Evolutionary conservation across 2,329 filamentous ascomycete genomes (phyloP).

Genomic region (Fusarium marasasianum): DNA sequence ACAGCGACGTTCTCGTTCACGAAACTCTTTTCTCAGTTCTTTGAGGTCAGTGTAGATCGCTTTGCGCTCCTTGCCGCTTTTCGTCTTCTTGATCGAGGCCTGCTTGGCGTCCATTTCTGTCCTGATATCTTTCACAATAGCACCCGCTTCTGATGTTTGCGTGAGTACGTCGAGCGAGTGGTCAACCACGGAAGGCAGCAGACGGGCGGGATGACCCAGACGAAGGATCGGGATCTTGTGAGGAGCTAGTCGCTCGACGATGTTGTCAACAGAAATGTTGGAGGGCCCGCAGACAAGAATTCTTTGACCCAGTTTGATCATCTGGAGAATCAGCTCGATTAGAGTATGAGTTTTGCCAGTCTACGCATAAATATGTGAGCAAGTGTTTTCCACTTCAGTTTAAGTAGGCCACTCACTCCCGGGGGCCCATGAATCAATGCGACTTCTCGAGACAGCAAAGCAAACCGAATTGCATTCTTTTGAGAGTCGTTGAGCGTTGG

Average conservation of each 20-base stretch:
- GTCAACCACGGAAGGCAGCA: constrained; percentile 86
- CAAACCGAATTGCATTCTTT: constrained; percentile 80
- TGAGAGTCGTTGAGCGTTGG: constrained; percentile 71
- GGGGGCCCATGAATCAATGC: constrained; percentile 94
- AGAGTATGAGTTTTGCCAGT: constrained; percentile 98
- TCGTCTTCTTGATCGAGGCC: constrained; percentile 86
- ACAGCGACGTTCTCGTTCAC: constrained; percentile 83
- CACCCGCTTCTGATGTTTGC: constrained; percentile 87
- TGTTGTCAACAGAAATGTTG: constrained; percentile 98
- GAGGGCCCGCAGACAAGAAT: constrained; percentile 95
- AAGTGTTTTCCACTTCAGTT: neutral
- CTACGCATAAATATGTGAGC: constrained; percentile 45
- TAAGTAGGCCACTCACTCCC: constrained; percentile 62
- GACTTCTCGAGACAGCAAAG: constrained; percentile 81
- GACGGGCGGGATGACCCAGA: constrained; percentile 89
- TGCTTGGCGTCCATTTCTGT: constrained; percentile 94
- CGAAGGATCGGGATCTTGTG: constrained; percentile 89
- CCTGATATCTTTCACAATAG: constrained; percentile 88
- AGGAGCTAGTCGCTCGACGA: constrained; percentile 88
- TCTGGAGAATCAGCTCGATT: constrained; percentile 93
- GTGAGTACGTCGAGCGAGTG: constrained; percentile 94
- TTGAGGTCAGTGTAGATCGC: constrained; percentile 87
- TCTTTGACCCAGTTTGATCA: constrained; percentile 76
- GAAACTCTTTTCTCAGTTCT: constrained; percentile 86
- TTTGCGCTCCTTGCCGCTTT: constrained; percentile 79